Base-by-base conservation (phyloP, 2,329 filamentous ascomycete species). In the Hymenoscyphus fraxineus region DNA sequence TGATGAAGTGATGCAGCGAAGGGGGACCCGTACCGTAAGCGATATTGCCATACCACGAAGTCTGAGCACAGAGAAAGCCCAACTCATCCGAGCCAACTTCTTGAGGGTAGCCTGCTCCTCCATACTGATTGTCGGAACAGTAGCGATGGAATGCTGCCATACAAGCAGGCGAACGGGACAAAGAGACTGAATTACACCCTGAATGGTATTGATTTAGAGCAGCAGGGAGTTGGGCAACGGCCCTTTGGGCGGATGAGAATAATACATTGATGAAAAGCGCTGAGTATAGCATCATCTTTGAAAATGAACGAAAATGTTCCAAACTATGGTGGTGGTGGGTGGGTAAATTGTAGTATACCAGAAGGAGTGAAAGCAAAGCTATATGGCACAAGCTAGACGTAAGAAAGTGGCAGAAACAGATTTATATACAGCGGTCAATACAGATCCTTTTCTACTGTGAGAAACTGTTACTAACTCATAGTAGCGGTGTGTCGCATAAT, bases 71-170 rank as follows among this genome's bases (percentile, higher is more conserved):
- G n/a, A 51, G 44, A 51, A 51, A 51, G 10, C 6, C 44, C 12
- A 51, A 7, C 44, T 10, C 44, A 6, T 51, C 5, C 44, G 22
- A 22, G 3, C 44, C 44, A 22, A 51, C 44, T 51, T 51, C 44
- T 10, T 51, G 44, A 1, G 44, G 10, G 10, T 51, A 51, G 9
- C 44, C 44, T 19, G 44, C 44, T 19, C 5, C 6, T 6, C 44
- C 44, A 10, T 51, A 51, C 2, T 51, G 19, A 22, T 51, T 51
- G 44, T 51, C 44, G n/a, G 22, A 10, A 10, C 44, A 51, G n/a
- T 51, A 51, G n/a, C 44, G 44, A 51, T 51, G 44, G n/a, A 10
- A 51, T 51, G n/a, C 44, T 22, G 44, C 44, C 44, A 51, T 51
- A 10, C 44, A 51, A 3, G n/a, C 44, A 10, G 44, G n/a, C 5